phyloP scores from a whole-genome alignment of 2,329 filamentous ascomycete species.

The Neonectria neomacrospora region DNA sequence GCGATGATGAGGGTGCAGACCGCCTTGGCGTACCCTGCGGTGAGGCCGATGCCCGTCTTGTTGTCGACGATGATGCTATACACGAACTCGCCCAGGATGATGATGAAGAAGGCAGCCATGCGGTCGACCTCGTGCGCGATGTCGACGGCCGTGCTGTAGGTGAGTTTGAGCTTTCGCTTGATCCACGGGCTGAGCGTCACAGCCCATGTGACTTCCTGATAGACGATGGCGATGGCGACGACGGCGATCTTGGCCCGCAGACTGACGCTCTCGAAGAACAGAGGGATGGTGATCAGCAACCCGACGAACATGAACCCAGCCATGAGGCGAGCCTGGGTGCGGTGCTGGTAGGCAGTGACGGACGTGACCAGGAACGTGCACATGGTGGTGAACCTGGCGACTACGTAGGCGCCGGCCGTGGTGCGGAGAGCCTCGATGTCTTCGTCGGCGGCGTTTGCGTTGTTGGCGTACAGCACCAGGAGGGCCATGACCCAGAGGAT shows the following conservation, averaged over 20 bases:
- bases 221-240: slow-evolving; percentile 54
- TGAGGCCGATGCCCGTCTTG: slow-evolving; percentile 58
- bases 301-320: slow-evolving; percentile 54
- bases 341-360: slow-evolving; percentile 60
- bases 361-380: slow-evolving; percentile 56
- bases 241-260: slow-evolving; percentile 55
- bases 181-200: slow-evolving; percentile 57
- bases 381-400: slow-evolving; percentile 55
- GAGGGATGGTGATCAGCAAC: slow-evolving; percentile 55
- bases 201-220: slow-evolving; percentile 57
- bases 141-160: slow-evolving; percentile 60
- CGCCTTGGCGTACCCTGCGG: slow-evolving; percentile 55
- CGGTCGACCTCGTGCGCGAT: slow-evolving; percentile 62
- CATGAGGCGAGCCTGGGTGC: slow-evolving; percentile 57
- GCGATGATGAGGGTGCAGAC: slow-evolving; percentile 61
- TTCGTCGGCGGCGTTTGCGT: slow-evolving; percentile 56
- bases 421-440: slow-evolving; percentile 58
- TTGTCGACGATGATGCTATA: slow-evolving; percentile 60
- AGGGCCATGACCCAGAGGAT: slow-evolving; percentile 64
- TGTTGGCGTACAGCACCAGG: slow-evolving; percentile 60
- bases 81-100: slow-evolving; percentile 62
- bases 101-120: slow-evolving; percentile 63
- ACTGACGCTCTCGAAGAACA: slow-evolving; percentile 56
- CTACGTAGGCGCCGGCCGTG: slow-evolving; percentile 58
- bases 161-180: slow-evolving; percentile 54